Base-by-base conservation (phyloP, 768 basidiomycete genomes). In the Boletus vinaceobasis region DNA sequence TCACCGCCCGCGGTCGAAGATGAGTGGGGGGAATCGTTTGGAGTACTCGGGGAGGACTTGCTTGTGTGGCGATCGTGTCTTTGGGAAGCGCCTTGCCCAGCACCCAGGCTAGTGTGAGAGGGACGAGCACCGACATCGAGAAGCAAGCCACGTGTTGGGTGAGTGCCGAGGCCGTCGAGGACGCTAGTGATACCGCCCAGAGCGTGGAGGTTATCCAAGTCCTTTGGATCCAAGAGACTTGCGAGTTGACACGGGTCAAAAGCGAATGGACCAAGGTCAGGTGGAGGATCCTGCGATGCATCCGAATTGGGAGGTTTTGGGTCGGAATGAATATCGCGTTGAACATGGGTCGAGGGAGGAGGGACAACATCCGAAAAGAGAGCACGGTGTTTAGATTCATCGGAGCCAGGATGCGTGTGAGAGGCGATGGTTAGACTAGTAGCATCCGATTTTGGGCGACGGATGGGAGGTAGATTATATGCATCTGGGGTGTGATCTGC, bases 191-290 rank as follows among this genome's bases (percentile, higher is more conserved):
- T 74, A 39, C 97, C 97, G 19, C 93, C 94, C 35, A 96, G 76
- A 11, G 70, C 71, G 17, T 75, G 75, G 32, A 99, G 79, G 14
- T 77, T 67, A 3, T 86, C 79, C 11, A 94, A 59, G 58, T 77
- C 86, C 73, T 97, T 98, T 9, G 94, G 93, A 67, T 98, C 95
- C 36, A 98, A 84, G 50, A 97, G 80, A 56, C 84, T 82, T 1
- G 95, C 95, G 15, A 98, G 84, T 47, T 79, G 75, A 56, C 78
- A 81, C 0, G 95, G 91, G 52, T 84, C 85, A 64, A 86, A 85
- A 11, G 65, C 67, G 70, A 96, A 97, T 0, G 92, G 90, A 1
- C 80, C 70, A 1, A 86, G 82, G 66, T 94, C 80, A 37, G 75
- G 73, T 5, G 57, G 62, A 17, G 71, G 66, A 57, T 81, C 79